Evolutionary conservation across 1,139 yeast genomes (phyloP).

Genomic region (Yamadazyma spencermartinsiae): DNA sequence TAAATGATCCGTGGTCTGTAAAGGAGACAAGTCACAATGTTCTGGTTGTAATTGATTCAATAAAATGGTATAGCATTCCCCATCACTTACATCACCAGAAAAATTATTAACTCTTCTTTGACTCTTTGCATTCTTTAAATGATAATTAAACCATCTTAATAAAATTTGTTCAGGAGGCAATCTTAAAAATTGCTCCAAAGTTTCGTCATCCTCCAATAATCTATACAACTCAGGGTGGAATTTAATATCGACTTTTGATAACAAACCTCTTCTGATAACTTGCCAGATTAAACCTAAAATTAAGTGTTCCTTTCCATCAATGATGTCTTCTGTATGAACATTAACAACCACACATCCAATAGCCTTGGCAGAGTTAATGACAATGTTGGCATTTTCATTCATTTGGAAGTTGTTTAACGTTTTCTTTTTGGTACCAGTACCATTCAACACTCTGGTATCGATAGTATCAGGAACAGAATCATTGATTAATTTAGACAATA

Average conservation of each 20-base stretch:
- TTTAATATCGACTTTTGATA: conserved; percentile 92
- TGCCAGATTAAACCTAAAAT: conserved; percentile 98
- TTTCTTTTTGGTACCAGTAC: conserved; percentile 74
- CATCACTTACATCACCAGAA: conserved; percentile 86
- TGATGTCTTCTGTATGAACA: conserved; percentile 95
- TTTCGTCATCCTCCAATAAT: conserved; percentile 92
- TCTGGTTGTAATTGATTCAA: conserved; percentile 88
- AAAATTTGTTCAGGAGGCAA: conserved; percentile 97
- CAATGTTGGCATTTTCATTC: conserved; percentile 96
- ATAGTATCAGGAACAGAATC: conserved; percentile 98
- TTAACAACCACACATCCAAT: conserved; percentile 98
- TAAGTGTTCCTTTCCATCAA: conserved; percentile 95
- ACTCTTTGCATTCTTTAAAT: conserved; percentile 92
- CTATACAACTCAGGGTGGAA: conserved; percentile 96
- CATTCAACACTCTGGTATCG: conserved; percentile 93
- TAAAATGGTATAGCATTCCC: conserved; percentile 90
- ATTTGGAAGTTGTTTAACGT: conserved; percentile 91
- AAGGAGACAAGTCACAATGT: conserved; percentile 76
- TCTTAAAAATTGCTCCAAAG: conserved; percentile 92
- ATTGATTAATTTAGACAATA: conserved; percentile 87
- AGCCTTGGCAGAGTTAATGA: conserved; percentile 96
- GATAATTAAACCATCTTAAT: conserved; percentile 96
- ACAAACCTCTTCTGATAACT: conserved; percentile 91
- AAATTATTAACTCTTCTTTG: conserved; percentile 83
- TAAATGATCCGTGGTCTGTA: conserved; percentile 69